A percentile compares a stretch with the other conserved stretches of the same genome.
phyloP scores from a whole-genome alignment of 768 basidiomycete species.

The Melanogaster broomeanus region DNA sequence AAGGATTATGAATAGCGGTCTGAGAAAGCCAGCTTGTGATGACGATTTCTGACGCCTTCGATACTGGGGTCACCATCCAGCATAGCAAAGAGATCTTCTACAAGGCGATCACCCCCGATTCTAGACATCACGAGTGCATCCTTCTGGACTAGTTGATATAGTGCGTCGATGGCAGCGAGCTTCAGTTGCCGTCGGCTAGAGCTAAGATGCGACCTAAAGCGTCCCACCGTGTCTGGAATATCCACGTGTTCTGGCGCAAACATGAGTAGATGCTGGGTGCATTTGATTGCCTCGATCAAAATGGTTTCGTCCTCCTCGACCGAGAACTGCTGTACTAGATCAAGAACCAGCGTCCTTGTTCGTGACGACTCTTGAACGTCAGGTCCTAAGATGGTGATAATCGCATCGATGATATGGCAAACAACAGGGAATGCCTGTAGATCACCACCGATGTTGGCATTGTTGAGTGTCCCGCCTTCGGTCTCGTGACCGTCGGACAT shows the following conservation, averaged over 20 bases:
- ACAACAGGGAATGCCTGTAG: slow-evolving; percentile 89
- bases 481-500: slow-evolving; percentile 88
- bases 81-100: slow-evolving; percentile 93
- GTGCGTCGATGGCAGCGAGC: slow-evolving; percentile 90
- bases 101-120: slow-evolving; percentile 90
- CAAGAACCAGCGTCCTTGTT: slow-evolving; percentile 78
- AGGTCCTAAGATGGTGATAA: slow-evolving; percentile 92
- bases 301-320: slow-evolving; percentile 86
- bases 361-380: slow-evolving; percentile 88
- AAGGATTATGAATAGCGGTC: slow-evolving; percentile 89
- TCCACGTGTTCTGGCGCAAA: slow-evolving; percentile 87
- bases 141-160: slow-evolving; percentile 96
- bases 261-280: slow-evolving; percentile 96
- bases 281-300: slow-evolving; percentile 91
- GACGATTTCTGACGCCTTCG: slow-evolving; percentile 89
- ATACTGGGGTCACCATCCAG: slow-evolving; percentile 93
- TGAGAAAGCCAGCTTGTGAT: slow-evolving; percentile 95
- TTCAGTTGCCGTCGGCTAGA: slow-evolving; percentile 85
- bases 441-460: slow-evolving; percentile 87
- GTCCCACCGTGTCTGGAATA: slow-evolving; percentile 75
- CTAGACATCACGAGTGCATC: slow-evolving; percentile 91
- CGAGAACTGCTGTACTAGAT: slow-evolving; percentile 84
- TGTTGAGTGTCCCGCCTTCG: slow-evolving; percentile 83
- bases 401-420: slow-evolving; percentile 89
- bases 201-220: slow-evolving; percentile 76